A percentile compares a stretch with the other conserved stretches of the same genome.
Evolutionary conservation across 2,329 filamentous ascomycete genomes (phyloP).

Genomic region (Beauveria bassiana): DNA sequence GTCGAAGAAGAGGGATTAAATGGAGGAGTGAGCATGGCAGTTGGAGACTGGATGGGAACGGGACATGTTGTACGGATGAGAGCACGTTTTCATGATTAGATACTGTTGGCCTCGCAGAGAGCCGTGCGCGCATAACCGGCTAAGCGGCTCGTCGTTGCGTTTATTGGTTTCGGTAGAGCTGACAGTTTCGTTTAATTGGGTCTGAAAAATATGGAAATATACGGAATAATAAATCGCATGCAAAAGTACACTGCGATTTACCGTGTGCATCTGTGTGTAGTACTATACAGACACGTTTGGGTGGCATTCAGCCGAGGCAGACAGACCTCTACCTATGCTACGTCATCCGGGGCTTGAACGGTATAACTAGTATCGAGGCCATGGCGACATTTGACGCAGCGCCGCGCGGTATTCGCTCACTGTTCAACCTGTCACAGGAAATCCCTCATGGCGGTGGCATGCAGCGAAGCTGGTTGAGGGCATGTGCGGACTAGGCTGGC

Average conservation of each 20-base stretch:
- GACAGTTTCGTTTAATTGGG: background rate
- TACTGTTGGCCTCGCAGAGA: background rate
- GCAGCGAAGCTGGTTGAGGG: background rate
- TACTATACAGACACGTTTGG: background rate
- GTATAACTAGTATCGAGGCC: background rate
- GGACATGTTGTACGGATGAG: slow-evolving; percentile 1
- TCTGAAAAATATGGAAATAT: background rate
- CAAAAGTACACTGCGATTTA: background rate
- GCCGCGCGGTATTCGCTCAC: background rate
- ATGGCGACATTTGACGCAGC: background rate
- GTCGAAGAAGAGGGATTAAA: slow-evolving; percentile 31
- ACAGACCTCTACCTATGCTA: too few relatives aligned
- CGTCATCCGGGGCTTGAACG: background rate
- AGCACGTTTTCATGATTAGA: slow-evolving; percentile 1
- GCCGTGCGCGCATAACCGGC: background rate
- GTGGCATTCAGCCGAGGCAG: background rate
- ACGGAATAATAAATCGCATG: background rate
- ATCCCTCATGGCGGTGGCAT: background rate
- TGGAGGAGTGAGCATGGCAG: background rate
- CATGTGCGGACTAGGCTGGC: background rate
- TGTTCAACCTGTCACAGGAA: background rate
- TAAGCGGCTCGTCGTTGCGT: background rate
- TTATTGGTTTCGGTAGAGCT: background rate
- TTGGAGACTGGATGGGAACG: background rate
- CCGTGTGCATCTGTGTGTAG: background rate